Evolutionary conservation across 768 basidiomycete species (phyloP).

Genomic region (Amanita jacksonii): DNA sequence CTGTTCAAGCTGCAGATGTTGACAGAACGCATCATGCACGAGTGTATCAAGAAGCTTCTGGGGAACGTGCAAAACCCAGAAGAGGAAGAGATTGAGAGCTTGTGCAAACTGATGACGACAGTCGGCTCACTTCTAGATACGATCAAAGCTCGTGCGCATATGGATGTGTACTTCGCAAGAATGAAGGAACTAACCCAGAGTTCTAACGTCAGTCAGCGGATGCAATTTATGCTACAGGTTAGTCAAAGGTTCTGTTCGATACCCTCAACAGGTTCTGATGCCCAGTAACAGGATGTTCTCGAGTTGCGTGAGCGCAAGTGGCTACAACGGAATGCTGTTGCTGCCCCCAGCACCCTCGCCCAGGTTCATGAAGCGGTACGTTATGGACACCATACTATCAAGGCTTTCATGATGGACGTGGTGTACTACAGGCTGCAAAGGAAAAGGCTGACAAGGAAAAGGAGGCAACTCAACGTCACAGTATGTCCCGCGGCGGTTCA

Average conservation of each 20-base stretch:
- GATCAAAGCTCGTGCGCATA: conserved; percentile 69
- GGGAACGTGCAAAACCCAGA: conserved; percentile 92
- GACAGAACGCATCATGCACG: conserved; percentile 96
- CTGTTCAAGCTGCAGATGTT: conserved; percentile 99
- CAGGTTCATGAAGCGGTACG: conserved; percentile 80
- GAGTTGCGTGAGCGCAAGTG: conserved; percentile 83
- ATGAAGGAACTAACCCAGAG: conserved; percentile 80
- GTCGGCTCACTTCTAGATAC: conserved; percentile 81
- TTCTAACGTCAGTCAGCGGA: conserved; percentile 68
- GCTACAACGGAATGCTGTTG: conserved; percentile 59
- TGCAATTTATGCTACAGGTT: conserved; percentile 95
- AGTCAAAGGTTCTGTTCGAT: conserved; percentile 15
- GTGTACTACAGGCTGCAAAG: conserved; percentile 55
- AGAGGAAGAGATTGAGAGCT: conserved; percentile 95
- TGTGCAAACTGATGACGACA: conserved; percentile 88
- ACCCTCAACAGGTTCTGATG: conserved; percentile 4
- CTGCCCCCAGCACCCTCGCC: conserved; percentile 81
- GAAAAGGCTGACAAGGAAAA: conserved; percentile 64
- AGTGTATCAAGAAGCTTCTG: conserved; percentile 93
- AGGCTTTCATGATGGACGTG: conserved; percentile 2
- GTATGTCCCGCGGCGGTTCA: conserved; percentile 88
- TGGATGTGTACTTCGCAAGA: conserved; percentile 89
- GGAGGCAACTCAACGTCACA: conserved; percentile 49
- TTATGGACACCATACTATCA: conserved; percentile 10
- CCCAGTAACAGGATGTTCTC: conserved; percentile 63